Percentiles rank a stretch among this genome's conserved stretches.
Conservation (phyloP, 2,329 filamentous ascomycete species). For the Fusarium heterosporum region DNA sequence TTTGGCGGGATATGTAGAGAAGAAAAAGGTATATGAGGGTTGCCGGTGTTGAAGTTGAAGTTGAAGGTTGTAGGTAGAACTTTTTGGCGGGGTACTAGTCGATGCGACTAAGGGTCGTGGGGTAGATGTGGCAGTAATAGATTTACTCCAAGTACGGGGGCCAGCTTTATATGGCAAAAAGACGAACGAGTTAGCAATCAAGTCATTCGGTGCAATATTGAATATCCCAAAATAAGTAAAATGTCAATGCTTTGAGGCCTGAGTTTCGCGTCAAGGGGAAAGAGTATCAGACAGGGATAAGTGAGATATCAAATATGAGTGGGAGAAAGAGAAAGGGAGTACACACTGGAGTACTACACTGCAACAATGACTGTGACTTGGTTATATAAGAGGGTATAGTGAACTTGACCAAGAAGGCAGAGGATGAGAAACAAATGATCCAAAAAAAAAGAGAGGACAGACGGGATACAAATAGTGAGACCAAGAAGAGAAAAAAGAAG, state of each 20-base stretch:
- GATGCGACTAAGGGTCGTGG: conserved; percentile 43
- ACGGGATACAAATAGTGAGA: conserved; percentile 32
- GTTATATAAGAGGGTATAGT: conserved; percentile 32
- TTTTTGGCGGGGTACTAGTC: conserved; percentile 47
- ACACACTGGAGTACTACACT: conserved; percentile 24
- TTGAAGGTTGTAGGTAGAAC: conserved; percentile 37
- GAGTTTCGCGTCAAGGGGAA: conserved; percentile 29
- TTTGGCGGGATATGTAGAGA: conserved; percentile 47
- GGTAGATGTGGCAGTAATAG: conserved; percentile 43
- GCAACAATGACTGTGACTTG: conserved; percentile 16
- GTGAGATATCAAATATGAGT: conserved; percentile 23
- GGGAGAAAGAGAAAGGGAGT: conserved; percentile 22
- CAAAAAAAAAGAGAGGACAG: conserved; percentile 8
- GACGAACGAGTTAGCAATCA: conserved; percentile 44
- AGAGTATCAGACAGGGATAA: conserved; percentile 36
- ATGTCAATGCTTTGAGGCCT: conserved; percentile 36
- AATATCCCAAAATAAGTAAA: conserved; percentile 19
- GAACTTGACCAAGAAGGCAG: conserved; percentile 2
- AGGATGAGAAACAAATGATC: not conserved
- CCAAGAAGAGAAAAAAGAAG: not conserved
- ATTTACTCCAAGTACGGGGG: conserved; percentile 38
- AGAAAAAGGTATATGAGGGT: conserved; percentile 43
- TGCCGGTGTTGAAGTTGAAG: conserved; percentile 18
- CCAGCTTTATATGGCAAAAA: conserved; percentile 36
- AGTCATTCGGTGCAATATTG: conserved; percentile 18